Evolutionary conservation across 805 yeast species (phyloP).

Genomic region (Yarrowia deformans): DNA sequence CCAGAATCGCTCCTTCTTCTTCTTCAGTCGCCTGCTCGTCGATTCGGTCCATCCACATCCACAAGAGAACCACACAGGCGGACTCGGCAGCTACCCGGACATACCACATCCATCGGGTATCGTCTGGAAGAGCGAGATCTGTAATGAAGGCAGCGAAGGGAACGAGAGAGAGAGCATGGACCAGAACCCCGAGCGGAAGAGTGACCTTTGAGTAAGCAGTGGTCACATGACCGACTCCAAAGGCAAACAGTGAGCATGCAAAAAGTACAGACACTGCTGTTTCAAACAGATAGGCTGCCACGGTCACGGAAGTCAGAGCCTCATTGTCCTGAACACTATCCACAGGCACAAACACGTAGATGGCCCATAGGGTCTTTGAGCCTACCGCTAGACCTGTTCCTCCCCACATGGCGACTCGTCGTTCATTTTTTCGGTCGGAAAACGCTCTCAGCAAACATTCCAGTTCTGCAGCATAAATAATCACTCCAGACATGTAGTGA

Average conservation of each 20-base stretch:
- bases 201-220: conserved; percentile 8
- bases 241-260: conserved; percentile 23
- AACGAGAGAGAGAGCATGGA: conserved; percentile 19
- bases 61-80: conserved; percentile 21
- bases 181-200: conserved; percentile 2
- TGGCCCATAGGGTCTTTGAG: conserved; percentile 21
- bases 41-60: conserved; percentile 29
- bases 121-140: conserved; percentile 24
- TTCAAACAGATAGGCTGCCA: conserved; percentile 18
- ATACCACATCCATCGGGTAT: conserved; percentile 37
- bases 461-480: conserved; percentile 28
- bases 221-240: conserved; percentile 30
- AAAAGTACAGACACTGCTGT: conserved; percentile 17
- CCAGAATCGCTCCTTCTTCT: conserved; percentile 28
- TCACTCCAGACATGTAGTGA: conserved; percentile 26
- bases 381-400: conserved; percentile 7
- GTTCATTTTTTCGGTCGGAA: conserved; percentile 19
- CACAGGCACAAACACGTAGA: conserved; percentile 27
- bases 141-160: conserved; percentile 33
- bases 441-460: conserved; percentile 26
- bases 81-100: conserved; percentile 25
- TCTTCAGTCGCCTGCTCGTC: conserved; percentile 18
- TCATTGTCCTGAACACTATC: background rate
- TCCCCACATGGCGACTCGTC: conserved; percentile 23
- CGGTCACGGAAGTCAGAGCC: conserved; percentile 17